Evolutionary conservation across 1,139 yeast species (phyloP), one percentile per base, ranked within the genome.

Genomic region (Taphrina flavorubra): DNA sequence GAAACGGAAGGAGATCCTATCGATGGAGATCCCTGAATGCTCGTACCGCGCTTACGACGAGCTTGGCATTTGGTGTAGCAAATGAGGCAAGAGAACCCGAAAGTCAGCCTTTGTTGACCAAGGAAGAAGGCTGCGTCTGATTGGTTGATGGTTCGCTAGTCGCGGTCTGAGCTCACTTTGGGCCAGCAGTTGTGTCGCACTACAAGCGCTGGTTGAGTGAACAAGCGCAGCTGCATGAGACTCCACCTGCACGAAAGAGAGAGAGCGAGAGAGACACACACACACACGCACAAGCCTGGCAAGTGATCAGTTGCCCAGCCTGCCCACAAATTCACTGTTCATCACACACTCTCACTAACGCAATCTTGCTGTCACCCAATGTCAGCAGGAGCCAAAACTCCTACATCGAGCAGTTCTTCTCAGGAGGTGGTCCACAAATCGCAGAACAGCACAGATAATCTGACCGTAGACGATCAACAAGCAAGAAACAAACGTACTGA

Each of bases 291-390:
- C 53, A 49, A 49, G 53, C 53, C 31, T 20, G 53, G 53, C 53
- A 49, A 25, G 53, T 49, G 53, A 49, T 49, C 53, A 49, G 53
- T 49, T 20, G 53, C 53, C 36, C 31, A 11, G 53, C n/a, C 36
- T 20, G 36, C 31, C 53, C 53, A 49, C 53, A 49, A 49, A 49
- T 49, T 49, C 53, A 49, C 53, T 49, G 53, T 49, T 49, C 53
- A 49, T 49, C 53, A 18, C 11, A 25, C 53, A 49, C 53, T 20
- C 53, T 20, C 47, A 44, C 47, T 49, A 20, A 6, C 53, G 36
- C 53, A 34, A 49, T 49, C n/a, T 49, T n/a, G 53, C 53, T 8
- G 53, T 49, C 53, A 20, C 53, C 53, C 31, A 49, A 49, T 49
- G 53, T 49, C 53, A 49, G 53, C 36, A 20, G 53, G 36, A 8